phyloP scores from a whole-genome alignment of 805 yeast genomes.

The Teunomyces gatunensis region DNA sequence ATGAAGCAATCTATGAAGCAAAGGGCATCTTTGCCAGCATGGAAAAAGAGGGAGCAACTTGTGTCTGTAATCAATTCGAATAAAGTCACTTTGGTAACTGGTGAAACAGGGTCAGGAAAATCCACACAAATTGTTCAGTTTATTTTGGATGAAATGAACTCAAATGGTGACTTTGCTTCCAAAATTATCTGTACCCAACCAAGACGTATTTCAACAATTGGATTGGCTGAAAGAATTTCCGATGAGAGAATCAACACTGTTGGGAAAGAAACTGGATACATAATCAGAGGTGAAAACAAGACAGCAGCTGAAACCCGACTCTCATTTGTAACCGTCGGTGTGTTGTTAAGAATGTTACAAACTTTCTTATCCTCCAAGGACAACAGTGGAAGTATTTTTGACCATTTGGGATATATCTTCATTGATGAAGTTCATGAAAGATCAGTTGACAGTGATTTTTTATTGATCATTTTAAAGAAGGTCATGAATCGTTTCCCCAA shows the following conservation, averaged over 20 bases:
- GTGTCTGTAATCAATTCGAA: conserved; percentile 54
- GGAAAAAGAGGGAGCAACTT: conserved; percentile 61
- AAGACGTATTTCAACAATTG: conserved; percentile 91
- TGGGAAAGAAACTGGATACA: conserved; percentile 83
- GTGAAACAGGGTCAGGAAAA: conserved; percentile 98
- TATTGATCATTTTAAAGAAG: conserved; percentile 71
- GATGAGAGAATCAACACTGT: conserved; percentile 66
- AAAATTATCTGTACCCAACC: conserved; percentile 90
- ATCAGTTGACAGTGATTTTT: conserved; percentile 84
- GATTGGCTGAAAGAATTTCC: conserved; percentile 88
- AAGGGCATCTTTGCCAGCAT: conserved; percentile 76
- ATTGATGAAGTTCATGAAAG: conserved; percentile 98
- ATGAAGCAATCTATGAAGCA: conserved; percentile 35
- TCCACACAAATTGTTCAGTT: conserved; percentile 95
- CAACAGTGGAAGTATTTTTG: conserved; percentile 38
- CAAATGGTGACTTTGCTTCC: conserved; percentile 48
- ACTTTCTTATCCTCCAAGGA: conserved; percentile 30
- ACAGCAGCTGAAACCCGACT: conserved; percentile 60
- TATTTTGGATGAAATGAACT: conserved; percentile 63
- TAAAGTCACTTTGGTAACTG: conserved; percentile 77
- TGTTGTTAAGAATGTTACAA: conserved; percentile 81
- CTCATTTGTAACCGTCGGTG: conserved; percentile 92
- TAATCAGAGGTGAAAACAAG: conserved; percentile 86
- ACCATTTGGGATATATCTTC: conserved; percentile 64
- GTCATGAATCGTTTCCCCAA: conserved; percentile 50